Conservation (phyloP, 768 basidiomycete species). For the Trametopsis cervina region DNA sequence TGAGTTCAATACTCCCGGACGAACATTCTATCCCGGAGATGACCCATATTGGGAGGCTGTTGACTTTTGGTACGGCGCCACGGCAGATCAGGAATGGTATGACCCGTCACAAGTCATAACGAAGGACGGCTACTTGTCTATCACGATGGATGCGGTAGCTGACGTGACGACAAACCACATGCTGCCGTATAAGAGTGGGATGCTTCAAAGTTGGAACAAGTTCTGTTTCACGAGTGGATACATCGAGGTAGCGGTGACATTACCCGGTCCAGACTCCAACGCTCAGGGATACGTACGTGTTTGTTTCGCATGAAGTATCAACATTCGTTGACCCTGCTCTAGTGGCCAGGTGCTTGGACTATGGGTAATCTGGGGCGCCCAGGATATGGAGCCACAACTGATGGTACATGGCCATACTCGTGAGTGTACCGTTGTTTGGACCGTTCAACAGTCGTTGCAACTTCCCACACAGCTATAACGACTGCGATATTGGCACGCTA, state of each 20-base stretch:
- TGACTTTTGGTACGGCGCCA: slow-evolving; percentile 68
- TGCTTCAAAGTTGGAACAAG: slow-evolving; percentile 90
- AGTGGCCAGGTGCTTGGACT: slow-evolving; percentile 88
- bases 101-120: slow-evolving; percentile 64
- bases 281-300: slow-evolving; percentile 39
- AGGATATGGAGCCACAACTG: slow-evolving; percentile 73
- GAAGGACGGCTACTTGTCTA: slow-evolving; percentile 54
- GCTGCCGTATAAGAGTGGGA: slow-evolving; percentile 61
- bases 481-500: slow-evolving; percentile 55
- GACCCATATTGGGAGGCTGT: slow-evolving; percentile 69
- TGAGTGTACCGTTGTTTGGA: slow-evolving; percentile 29
- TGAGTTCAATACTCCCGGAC: slow-evolving; percentile 51
- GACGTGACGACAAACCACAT: slow-evolving; percentile 38
- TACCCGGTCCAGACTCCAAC: slow-evolving; percentile 53
- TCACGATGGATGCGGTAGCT: slow-evolving; percentile 52
- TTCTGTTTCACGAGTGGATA: slow-evolving; percentile 77
- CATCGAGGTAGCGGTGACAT: slow-evolving; percentile 57
- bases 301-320: background rate
- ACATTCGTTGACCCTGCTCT: background rate
- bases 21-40: slow-evolving; percentile 52
- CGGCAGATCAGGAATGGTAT: slow-evolving; percentile 72
- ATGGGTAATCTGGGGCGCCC: slow-evolving; percentile 85
- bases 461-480: slow-evolving; percentile 34
- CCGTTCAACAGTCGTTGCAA: too few relatives aligned
- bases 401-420: slow-evolving; percentile 83